A percentile compares a stretch with the other conserved stretches of the same genome.
These are phyloP conservation scores for Ustilago shanxiensis DNA, from an alignment of 1,284 basidiomycete species.

Conservation along the genomic window DNA sequence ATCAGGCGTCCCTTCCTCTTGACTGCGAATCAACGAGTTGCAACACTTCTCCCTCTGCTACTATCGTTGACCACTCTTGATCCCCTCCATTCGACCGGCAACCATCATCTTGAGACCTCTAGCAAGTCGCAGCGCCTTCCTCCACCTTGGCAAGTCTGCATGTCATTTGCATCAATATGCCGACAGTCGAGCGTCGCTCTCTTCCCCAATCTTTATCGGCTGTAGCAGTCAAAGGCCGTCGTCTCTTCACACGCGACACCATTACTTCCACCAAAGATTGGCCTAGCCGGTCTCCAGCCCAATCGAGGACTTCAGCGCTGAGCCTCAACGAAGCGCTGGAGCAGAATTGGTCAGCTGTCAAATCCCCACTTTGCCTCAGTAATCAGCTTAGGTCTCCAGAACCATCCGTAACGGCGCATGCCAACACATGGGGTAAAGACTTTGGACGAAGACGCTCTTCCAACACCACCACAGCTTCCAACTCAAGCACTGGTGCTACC, in stretches of 20 bases:
- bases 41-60: background rate
- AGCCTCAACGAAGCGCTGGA: slow-evolving; percentile 37
- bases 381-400: slow-evolving; percentile 25
- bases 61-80: background rate
- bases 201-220: slow-evolving; percentile 31
- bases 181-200: slow-evolving; percentile 32
- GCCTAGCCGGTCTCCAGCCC: background rate
- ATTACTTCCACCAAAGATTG: background rate
- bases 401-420: slow-evolving; percentile 4
- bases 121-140: background rate
- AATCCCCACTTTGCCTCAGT: slow-evolving; percentile 31
- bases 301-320: slow-evolving; percentile 21
- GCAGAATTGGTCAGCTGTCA: slow-evolving; percentile 15
- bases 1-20: background rate
- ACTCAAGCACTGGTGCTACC: slow-evolving; percentile 6
- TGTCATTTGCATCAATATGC: slow-evolving; percentile 6
- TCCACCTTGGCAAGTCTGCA: background rate
- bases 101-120: slow-evolving; percentile 2
- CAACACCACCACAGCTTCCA: slow-evolving; percentile 30
- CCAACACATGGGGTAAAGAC: slow-evolving; percentile 12
- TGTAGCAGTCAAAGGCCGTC: slow-evolving; percentile 34
- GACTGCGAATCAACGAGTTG: background rate
- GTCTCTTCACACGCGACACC: slow-evolving; percentile 32
- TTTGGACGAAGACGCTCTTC: slow-evolving; percentile 30
- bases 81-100: background rate